These are phyloP conservation scores for Rhamnella rubrinervis DNA, from an alignment of 331 rosid genomes.

Conservation along the genomic window DNA sequence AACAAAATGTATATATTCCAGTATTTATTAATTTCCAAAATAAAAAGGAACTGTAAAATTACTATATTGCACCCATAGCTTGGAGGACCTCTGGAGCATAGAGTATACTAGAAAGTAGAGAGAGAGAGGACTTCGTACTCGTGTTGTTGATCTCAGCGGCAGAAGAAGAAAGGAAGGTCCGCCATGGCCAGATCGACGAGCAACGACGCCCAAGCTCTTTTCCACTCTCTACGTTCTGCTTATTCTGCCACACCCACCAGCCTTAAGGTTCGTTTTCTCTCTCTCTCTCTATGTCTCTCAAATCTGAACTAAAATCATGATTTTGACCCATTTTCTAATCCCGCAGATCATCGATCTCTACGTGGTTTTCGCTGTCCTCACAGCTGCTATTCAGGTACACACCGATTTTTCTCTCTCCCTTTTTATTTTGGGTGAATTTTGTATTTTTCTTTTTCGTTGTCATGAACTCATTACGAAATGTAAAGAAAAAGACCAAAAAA, in stretches of 20 bases:
- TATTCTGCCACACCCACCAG: slow-evolving; percentile 72
- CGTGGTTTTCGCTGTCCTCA: slow-evolving; percentile 62
- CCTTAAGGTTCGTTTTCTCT: slow-evolving; percentile 54
- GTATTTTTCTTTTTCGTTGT: neutral
- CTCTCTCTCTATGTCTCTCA: slow-evolving; percentile 36
- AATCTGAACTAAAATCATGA: neutral
- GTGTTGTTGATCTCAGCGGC: neutral
- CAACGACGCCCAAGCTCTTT: slow-evolving; percentile 76
- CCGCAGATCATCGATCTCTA: slow-evolving; percentile 86
- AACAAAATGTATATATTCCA: no score
- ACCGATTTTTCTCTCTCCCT: neutral
- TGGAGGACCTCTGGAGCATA: neutral
- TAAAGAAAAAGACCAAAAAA: neutral
- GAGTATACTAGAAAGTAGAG: neutral
- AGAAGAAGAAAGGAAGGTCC: neutral
- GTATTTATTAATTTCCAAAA: no score
- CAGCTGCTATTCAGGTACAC: slow-evolving; percentile 81
- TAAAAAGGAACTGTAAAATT: neutral
- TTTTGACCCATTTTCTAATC: slow-evolving; percentile 5
- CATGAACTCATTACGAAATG: neutral
- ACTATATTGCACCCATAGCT: neutral
- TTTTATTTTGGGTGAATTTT: neutral
- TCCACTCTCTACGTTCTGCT: slow-evolving; percentile 78
- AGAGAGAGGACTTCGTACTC: no score
- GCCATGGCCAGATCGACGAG: slow-evolving; percentile 64